Percentiles rank a stretch among this genome's conserved stretches.
These are phyloP conservation scores for Boletus semigastroideus DNA, from an alignment of 1,284 basidiomycete species.

Conservation along the genomic window DNA sequence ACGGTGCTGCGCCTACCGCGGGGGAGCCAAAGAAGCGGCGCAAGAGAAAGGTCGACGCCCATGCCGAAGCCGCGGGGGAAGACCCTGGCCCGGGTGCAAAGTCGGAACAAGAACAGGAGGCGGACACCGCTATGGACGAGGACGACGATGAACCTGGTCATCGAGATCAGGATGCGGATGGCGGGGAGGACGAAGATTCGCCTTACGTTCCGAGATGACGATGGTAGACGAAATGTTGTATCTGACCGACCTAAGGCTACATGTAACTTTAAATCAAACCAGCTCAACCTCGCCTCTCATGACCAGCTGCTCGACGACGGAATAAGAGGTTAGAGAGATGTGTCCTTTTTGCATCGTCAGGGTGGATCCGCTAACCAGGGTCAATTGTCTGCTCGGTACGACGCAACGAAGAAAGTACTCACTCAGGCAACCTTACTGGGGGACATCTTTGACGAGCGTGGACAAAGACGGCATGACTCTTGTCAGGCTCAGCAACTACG, in stretches of 20 bases:
- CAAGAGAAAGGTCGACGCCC: slow-evolving; percentile 40
- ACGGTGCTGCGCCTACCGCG: slow-evolving; percentile 32
- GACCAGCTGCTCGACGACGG: slow-evolving; percentile 67
- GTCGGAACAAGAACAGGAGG: slow-evolving; percentile 24
- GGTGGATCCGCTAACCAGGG: slow-evolving; percentile 50
- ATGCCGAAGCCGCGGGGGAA: slow-evolving; percentile 30
- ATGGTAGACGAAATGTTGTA: slow-evolving; percentile 4
- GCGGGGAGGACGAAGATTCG: slow-evolving; percentile 32
- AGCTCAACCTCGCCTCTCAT: slow-evolving; percentile 69
- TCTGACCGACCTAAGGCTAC: slow-evolving; percentile 17
- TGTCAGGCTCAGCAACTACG: slow-evolving; percentile 75
- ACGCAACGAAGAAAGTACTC: slow-evolving; percentile 25
- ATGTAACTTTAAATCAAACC: slow-evolving; percentile 43
- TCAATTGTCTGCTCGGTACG: slow-evolving; percentile 1
- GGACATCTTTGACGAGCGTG: slow-evolving; percentile 73
- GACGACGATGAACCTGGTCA: slow-evolving; percentile 31
- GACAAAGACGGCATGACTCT: slow-evolving; percentile 72
- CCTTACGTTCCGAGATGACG: slow-evolving; percentile 35
- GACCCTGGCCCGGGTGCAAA: slow-evolving; percentile 30
- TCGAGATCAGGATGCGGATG: slow-evolving; percentile 27
- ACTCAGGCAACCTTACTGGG: slow-evolving; percentile 74
- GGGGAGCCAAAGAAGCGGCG: slow-evolving; percentile 40
- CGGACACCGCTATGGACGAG: slow-evolving; percentile 37
- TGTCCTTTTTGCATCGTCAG: slow-evolving; percentile 68
- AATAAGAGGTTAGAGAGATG: slow-evolving; percentile 70